Evolutionary conservation across 805 yeast species (phyloP).

Genomic region (Spencermartinsiella europaea): DNA sequence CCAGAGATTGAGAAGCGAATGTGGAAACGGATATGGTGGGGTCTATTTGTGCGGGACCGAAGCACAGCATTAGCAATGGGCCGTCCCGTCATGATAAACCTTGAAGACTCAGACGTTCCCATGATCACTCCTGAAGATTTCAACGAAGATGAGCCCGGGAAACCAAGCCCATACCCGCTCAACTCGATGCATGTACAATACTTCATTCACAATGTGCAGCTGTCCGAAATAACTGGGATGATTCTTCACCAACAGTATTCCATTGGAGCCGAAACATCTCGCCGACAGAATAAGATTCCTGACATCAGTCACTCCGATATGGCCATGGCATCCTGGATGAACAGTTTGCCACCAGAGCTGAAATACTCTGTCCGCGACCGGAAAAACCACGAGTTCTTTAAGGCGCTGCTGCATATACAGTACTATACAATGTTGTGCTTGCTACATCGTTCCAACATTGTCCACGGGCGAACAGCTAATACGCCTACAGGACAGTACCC

Average conservation of each 20-base stretch:
- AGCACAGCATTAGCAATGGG: constrained; percentile 69
- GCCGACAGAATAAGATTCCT: constrained; percentile 39
- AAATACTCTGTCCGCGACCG: constrained; percentile 56
- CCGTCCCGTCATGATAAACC: constrained; percentile 60
- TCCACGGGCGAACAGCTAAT: constrained; percentile 17
- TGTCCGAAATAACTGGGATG: constrained; percentile 67
- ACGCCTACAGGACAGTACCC: constrained; percentile 39
- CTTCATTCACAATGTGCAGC: constrained; percentile 57
- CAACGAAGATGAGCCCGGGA: constrained; percentile 45
- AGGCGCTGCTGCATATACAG: constrained; percentile 57
- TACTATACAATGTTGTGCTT: constrained; percentile 69
- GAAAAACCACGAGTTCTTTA: constrained; percentile 49
- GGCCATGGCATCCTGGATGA: constrained; percentile 74
- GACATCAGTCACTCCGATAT: constrained; percentile 62
- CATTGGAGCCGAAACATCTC: constrained; percentile 55
- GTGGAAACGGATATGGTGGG: constrained; percentile 75
- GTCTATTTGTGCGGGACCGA: constrained; percentile 64
- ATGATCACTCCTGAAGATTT: constrained; percentile 66
- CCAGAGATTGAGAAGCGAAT: constrained; percentile 41
- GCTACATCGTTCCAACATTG: constrained; percentile 58
- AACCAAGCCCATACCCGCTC: constrained; percentile 37
- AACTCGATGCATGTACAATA: constrained; percentile 48
- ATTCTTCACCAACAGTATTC: constrained; percentile 65
- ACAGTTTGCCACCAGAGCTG: constrained; percentile 56
- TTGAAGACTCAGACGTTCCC: constrained; percentile 73